These are phyloP conservation scores for Leccinum griseonigrum DNA, from an alignment of 1,284 basidiomycete species.

Conservation along the genomic window DNA sequence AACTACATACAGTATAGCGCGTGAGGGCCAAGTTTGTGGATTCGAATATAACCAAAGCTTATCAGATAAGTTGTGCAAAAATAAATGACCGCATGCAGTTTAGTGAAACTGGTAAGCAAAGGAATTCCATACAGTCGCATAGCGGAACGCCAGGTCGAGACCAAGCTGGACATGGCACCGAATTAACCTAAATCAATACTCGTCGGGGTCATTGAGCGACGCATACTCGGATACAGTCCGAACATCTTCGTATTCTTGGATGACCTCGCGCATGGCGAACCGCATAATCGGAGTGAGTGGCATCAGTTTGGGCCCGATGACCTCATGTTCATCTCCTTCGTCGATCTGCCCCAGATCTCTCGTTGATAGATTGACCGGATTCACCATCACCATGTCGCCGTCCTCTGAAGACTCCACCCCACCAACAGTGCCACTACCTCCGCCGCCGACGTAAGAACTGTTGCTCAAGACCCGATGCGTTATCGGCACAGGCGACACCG, in stretches of 20 bases:
- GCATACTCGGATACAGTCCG: constrained; percentile 72
- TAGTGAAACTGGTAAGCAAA: not conserved
- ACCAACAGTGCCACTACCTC: constrained; percentile 35
- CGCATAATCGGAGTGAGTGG: constrained; percentile 76
- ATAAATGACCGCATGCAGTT: not conserved
- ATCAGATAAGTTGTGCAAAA: not conserved
- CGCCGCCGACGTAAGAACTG: constrained; percentile 26
- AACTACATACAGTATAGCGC: not conserved
- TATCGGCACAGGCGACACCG: constrained; percentile 28
- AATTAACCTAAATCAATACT: constrained; percentile 45
- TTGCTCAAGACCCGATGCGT: constrained; percentile 31
- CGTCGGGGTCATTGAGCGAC: constrained; percentile 66
- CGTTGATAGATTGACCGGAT: constrained; percentile 32
- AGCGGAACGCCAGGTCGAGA: not conserved
- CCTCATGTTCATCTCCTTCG: constrained; percentile 40
- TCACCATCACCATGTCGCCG: constrained; percentile 46
- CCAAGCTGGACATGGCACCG: not conserved
- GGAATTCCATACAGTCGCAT: not conserved
- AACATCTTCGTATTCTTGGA: constrained; percentile 73
- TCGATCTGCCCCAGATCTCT: constrained; percentile 37
- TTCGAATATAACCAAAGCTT: not conserved
- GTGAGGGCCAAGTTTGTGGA: not conserved
- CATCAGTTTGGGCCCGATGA: constrained; percentile 69
- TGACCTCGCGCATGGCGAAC: constrained; percentile 75
- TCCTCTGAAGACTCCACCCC: constrained; percentile 38